phyloP scores from a whole-genome alignment of 192 early-diverging fungal genomes.

The Backusella macrospora region DNA sequence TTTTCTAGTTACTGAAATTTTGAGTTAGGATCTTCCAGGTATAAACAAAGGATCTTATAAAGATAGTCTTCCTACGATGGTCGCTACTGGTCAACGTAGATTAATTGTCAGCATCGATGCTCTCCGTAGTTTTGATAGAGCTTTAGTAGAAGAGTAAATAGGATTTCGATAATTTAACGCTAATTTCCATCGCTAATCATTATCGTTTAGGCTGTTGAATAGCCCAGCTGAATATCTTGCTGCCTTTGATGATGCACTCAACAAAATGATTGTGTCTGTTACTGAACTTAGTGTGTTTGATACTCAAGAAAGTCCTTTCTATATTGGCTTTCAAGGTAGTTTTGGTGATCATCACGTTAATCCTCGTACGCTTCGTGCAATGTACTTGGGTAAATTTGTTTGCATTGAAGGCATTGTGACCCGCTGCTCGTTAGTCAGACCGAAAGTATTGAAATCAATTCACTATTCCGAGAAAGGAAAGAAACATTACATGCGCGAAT shows the following conservation, averaged over 20 bases:
- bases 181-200: conserved; percentile 14
- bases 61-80: conserved; percentile 16
- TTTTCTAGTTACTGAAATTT: neutral
- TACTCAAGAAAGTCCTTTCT: conserved; percentile 54
- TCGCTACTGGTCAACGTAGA: conserved; percentile 49
- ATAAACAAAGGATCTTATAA: conserved; percentile 28
- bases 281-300: conserved; percentile 41
- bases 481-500: conserved; percentile 80
- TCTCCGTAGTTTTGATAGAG: conserved; percentile 74
- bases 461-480: conserved; percentile 91
- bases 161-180: neutral
- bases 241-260: conserved; percentile 78
- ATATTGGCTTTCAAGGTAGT: conserved; percentile 87
- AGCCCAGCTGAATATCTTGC: conserved; percentile 85
- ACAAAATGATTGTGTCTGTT: conserved; percentile 50
- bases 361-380: conserved; percentile 83
- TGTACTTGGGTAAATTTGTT: conserved; percentile 82
- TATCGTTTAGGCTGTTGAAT: conserved; percentile 57
- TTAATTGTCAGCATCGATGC: conserved; percentile 91
- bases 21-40: conserved; percentile 14
- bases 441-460: conserved; percentile 89
- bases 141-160: conserved; percentile 72
- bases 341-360: conserved; percentile 90
- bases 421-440: conserved; percentile 94
- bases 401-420: conserved; percentile 98